Evolutionary conservation across 2,329 filamentous ascomycete species (phyloP).

Genomic region (Penicillium sp.): DNA sequence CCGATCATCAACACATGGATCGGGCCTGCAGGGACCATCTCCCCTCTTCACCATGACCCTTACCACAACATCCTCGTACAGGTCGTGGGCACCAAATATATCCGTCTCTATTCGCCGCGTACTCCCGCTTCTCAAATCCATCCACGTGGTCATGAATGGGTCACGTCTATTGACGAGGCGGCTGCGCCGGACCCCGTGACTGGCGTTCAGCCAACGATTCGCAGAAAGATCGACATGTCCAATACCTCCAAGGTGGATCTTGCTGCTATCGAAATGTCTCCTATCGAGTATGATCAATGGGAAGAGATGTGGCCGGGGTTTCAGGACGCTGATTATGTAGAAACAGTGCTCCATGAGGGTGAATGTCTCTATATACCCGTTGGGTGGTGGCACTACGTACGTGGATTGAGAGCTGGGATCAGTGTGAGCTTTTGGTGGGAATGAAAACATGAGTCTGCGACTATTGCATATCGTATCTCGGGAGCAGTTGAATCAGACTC

Average conservation of each 20-base stretch:
- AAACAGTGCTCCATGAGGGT: slow-evolving; percentile 72
- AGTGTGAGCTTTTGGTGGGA: slow-evolving; percentile 99
- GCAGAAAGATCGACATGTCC: slow-evolving; percentile 68
- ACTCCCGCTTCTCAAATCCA: slow-evolving; percentile 49
- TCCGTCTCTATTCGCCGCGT: slow-evolving; percentile 76
- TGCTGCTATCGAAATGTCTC: slow-evolving; percentile 59
- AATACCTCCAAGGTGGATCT: slow-evolving; percentile 84
- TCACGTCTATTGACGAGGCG: slow-evolving; percentile 21
- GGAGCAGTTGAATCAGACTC: background rate
- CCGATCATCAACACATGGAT: slow-evolving; percentile 89
- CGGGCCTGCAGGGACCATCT: slow-evolving; percentile 81
- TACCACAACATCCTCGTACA: slow-evolving; percentile 92
- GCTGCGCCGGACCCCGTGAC: slow-evolving; percentile 1
- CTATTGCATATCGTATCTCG: background rate
- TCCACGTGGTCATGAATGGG: slow-evolving; percentile 38
- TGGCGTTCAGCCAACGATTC: slow-evolving; percentile 1
- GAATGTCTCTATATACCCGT: slow-evolving; percentile 86
- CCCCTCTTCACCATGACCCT: slow-evolving; percentile 86
- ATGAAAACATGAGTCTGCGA: slow-evolving; percentile 26
- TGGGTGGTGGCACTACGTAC: slow-evolving; percentile 98
- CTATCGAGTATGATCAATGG: slow-evolving; percentile 42
- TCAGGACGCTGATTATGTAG: slow-evolving; percentile 60
- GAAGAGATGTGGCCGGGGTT: slow-evolving; percentile 55
- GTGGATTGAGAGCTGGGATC: slow-evolving; percentile 78
- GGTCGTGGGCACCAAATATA: slow-evolving; percentile 84